Evolutionary conservation across 225 moss, liverwort and hornwort genomes (phyloP).

Genomic region (Marchantia polymorpha): DNA sequence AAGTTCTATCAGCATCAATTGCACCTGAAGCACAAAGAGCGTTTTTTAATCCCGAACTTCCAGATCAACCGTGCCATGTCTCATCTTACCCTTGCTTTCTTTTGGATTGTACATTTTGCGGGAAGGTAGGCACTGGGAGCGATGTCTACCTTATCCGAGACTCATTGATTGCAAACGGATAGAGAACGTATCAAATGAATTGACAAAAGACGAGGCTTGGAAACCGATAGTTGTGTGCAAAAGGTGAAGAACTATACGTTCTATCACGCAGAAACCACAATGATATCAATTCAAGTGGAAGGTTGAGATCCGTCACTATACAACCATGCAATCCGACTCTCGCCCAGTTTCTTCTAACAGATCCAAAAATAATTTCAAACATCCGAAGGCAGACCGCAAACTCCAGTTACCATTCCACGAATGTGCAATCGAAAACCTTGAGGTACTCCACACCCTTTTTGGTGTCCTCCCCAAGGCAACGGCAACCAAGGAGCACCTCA

Average conservation of each 20-base stretch:
- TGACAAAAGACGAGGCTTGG: background rate
- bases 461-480: background rate
- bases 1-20: background rate
- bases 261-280: conserved; percentile 15
- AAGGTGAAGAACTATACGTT: conserved; percentile 4
- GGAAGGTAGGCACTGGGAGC: background rate
- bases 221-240: conserved; percentile 5
- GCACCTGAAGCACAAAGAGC: background rate
- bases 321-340: conserved; percentile 23
- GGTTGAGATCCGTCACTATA: conserved; percentile 9
- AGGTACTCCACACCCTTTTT: background rate
- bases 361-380: conserved; percentile 19
- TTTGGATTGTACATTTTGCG: background rate
- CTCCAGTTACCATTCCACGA: conserved; percentile 6
- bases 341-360: background rate
- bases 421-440: background rate
- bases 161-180: no score
- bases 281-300: conserved; percentile 21
- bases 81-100: background rate
- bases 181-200: background rate
- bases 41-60: no score
- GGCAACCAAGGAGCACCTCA: conserved; percentile 35
- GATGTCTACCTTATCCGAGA: background rate
- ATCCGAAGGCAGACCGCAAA: conserved; percentile 6
- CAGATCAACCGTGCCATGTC: background rate